Percentiles rank a stretch among this genome's conserved stretches.
Conservation (phyloP, 2,329 filamentous ascomycete species). For the Clonostachys rhizophaga region DNA sequence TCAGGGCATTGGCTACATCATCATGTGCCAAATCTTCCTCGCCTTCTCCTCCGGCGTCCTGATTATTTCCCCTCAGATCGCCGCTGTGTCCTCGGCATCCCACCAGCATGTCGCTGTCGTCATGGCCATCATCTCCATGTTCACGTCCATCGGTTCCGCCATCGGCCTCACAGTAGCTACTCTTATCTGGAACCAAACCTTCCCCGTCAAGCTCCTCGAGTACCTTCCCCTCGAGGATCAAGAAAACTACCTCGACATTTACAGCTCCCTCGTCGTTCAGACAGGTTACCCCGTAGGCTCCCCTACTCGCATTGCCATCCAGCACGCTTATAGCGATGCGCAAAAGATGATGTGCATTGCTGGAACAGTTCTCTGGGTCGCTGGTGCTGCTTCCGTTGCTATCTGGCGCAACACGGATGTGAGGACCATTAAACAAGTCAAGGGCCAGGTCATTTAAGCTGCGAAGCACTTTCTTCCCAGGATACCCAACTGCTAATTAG, state of each 20-base stretch:
- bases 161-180: constrained; percentile 55
- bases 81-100: constrained; percentile 52
- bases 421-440: constrained; percentile 33
- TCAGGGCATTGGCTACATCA: constrained; percentile 43
- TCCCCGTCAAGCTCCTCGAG: constrained; percentile 41
- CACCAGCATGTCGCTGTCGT: constrained; percentile 58
- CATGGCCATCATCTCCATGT: constrained; percentile 55
- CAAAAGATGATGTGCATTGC: constrained; percentile 47
- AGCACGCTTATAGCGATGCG: constrained; percentile 51
- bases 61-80: constrained; percentile 56
- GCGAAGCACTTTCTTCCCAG: too few relatives aligned
- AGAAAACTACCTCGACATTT: constrained; percentile 30
- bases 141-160: constrained; percentile 55
- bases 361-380: constrained; percentile 35
- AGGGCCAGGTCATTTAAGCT: constrained; percentile 27
- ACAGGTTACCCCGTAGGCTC: constrained; percentile 44
- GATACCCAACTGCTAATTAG: too few relatives aligned
- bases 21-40: constrained; percentile 60
- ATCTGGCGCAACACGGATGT: constrained; percentile 48
- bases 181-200: constrained; percentile 60
- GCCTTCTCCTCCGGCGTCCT: constrained; percentile 55
- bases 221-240: constrained; percentile 41
- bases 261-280: constrained; percentile 47
- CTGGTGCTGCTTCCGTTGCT: constrained; percentile 20
- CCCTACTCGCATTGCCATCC: constrained; percentile 48